Base-by-base conservation (phyloP, 2,329 filamentous ascomycete genomes). In the Tricladium varicosporioides region DNA sequence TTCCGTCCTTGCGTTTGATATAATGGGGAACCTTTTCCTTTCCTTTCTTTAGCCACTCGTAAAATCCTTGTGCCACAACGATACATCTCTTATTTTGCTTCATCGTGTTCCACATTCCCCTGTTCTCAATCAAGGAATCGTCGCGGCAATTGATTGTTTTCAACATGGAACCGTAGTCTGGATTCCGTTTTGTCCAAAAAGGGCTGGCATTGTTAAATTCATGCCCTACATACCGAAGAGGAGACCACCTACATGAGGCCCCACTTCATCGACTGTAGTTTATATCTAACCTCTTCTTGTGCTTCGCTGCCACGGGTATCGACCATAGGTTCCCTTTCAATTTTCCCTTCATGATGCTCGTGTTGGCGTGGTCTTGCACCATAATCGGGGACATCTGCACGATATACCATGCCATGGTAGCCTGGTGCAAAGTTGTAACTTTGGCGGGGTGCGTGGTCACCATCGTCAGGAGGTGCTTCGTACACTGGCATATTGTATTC, bases 121-220 rank as follows among this genome's bases (percentile, higher is more conserved):
- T 83, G 8, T 87, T 80, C 9, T 87, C 82, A 5, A 83, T 78
- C 16, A 97, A 77, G 1, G 91, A 94, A 73, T 97, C 93, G 68
- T 93, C 90, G 2, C 93, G 86, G 71, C 93, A 97, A 74, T 99
- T 97, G 73, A 97, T 97, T 0, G 92, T 96, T 69, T 88, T 91
- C 78, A 96, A 80, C 72, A 91, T 79, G 1, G 85, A 85, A 22
- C 82, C 80, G 67, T 94, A 93, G 68, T 91, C 85, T 0, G 91
- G 90, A 52, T 86, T 86, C 11, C 87, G 81, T 46, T 93, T 96
- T 2, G 90, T 95, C 93, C 93, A 97, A 72, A 88, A 96, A 0
- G 94, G 93, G 13, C n/a, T n/a, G n/a, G n/a, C n/a, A n/a, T n/a
- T n/a, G n/a, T n/a, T n/a, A n/a, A n/a, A n/a, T n/a, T n/a, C n/a